Evolutionary conservation across 129 eudicot genomes (phyloP), one percentile per base, ranked within the genome.

Genomic region (Flaveria ramosissima): DNA sequence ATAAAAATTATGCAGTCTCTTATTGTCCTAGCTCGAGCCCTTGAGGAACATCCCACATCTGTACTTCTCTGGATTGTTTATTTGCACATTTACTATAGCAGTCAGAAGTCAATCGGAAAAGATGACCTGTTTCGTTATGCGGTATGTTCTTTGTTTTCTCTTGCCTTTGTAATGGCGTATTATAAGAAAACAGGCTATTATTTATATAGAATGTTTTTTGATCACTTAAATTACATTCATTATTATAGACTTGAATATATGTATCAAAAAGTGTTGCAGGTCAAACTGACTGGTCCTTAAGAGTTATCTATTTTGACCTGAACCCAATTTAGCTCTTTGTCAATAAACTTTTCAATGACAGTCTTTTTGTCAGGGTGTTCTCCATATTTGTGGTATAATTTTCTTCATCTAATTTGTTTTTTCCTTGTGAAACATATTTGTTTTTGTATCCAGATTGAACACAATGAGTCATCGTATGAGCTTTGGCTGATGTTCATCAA

Each of bases 401-500:
- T 4, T 4, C 1, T 15, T 64, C 48, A 71, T 65, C 56, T 64
- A 13, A 11, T 56, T 6, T 64, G 30, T 13, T 41, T 69, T 24
- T 73, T 45, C 57, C 23, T 17, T 65, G 12, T 68, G 57, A 51
- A 65, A 48, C 23, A 16, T 32, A 8, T 50, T 43, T 47, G 16
- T 78, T 75, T 61, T 76, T 50, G 72, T 67, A 46, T 81, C 15
- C 86, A 88, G 96, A 85, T 90, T 71, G 83, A 84, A 52, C 78
- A 84, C 81, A 86, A 70, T 51, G 68, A 73, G 52, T 62, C 77
- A 53, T 86, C 96, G 12, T 90, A 90, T 71, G 96, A 90, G 78
- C 88, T 86, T 19, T 84, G 96, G 96, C 93, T 90, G 57, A 65
- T 90, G 85, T 88, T 88, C 84, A 86, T 90, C 50, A 88, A 84